Conservation (phyloP, 2,329 filamentous ascomycete species). For the Rutstroemia sp. region DNA sequence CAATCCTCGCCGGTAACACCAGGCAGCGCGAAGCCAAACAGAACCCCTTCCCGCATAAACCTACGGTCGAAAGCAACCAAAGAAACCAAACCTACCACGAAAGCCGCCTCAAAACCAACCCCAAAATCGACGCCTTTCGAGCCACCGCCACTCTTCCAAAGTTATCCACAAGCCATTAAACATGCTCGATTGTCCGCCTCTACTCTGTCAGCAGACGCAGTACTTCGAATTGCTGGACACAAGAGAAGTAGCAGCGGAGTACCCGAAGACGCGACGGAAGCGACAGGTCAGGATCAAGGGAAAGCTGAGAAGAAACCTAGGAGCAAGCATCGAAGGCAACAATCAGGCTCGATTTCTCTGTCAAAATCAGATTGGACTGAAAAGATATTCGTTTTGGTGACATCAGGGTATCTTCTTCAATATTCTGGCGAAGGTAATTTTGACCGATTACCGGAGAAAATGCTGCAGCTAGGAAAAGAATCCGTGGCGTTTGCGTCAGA, state of each 20-base stretch:
- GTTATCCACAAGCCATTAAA: conserved; percentile 76
- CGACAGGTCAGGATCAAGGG: conserved; percentile 10
- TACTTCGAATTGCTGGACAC: conserved; percentile 52
- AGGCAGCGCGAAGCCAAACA: conserved; percentile 8
- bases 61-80: conserved; percentile 20
- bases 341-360: conserved; percentile 29
- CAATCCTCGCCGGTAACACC: conserved; percentile 12
- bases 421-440: conserved; percentile 64
- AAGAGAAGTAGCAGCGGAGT: conserved; percentile 41
- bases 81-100: conserved; percentile 15
- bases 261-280: conserved; percentile 23
- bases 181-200: conserved; percentile 64
- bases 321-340: conserved; percentile 32
- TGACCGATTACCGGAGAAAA: conserved; percentile 66
- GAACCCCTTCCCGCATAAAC: conserved; percentile 20
- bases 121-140: conserved; percentile 42
- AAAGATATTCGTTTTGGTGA: conserved; percentile 65
- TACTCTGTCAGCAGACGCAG: conserved; percentile 58
- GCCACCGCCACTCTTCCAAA: conserved; percentile 75
- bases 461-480: conserved; percentile 62
- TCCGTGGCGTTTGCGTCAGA: conserved; percentile 78
- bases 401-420: conserved; percentile 66
- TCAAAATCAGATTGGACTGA: conserved; percentile 54
- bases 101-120: conserved; percentile 12
- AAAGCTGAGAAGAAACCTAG: conserved; percentile 31